These are phyloP conservation scores for Vickermania spadyakhi DNA, from an alignment of 208 protist genomes.

Conservation along the genomic window DNA sequence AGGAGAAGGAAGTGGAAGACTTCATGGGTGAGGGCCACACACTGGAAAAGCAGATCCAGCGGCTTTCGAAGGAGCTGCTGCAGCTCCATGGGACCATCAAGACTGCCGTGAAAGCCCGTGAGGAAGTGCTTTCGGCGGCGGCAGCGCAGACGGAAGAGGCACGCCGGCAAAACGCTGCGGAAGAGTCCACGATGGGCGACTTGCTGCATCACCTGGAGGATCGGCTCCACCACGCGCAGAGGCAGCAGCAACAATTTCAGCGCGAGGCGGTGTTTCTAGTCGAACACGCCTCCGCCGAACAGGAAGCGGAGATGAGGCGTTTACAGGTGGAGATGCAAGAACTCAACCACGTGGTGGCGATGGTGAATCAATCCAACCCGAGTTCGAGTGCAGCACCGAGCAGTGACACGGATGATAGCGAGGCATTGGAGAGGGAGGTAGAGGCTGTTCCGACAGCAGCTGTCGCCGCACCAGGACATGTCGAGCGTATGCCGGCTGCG, in stretches of 20 bases:
- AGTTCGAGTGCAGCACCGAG: neutral
- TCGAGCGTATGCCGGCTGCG: neutral
- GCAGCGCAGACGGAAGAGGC: neutral
- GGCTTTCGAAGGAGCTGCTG: neutral
- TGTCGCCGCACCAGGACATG: neutral
- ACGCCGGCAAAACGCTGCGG: neutral
- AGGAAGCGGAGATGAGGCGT: neutral
- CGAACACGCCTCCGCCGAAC: neutral
- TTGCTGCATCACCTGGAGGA: neutral
- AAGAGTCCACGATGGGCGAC: neutral
- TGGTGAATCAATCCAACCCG: neutral
- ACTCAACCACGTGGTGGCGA: neutral
- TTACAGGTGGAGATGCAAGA: neutral
- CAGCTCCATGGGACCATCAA: slow-evolving; percentile 8
- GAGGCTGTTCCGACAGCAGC: neutral
- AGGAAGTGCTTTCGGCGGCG: slow-evolving; percentile 5
- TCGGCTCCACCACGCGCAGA: neutral
- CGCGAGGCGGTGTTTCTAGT: neutral
- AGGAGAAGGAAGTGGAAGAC: neutral
- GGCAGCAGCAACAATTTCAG: neutral
- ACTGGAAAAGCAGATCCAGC: neutral
- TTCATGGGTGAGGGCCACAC: neutral
- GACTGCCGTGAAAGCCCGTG: slow-evolving; percentile 11
- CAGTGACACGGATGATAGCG: neutral
- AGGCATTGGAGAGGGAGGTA: too few species aligned